Conservation (phyloP, 192 early-diverging fungal species). For the Phlyctochytrium bullatum region DNA sequence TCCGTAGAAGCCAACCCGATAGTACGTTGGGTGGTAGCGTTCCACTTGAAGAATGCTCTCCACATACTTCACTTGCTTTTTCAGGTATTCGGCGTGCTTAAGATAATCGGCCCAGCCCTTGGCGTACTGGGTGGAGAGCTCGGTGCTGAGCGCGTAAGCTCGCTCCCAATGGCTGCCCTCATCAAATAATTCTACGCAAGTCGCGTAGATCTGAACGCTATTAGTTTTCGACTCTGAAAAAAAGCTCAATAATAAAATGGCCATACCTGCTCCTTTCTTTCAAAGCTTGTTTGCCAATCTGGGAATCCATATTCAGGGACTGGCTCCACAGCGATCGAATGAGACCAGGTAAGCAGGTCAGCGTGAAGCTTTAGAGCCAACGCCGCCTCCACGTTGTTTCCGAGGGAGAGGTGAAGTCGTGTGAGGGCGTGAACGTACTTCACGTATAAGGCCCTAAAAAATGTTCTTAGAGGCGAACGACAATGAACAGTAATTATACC, state of each 20-base stretch:
- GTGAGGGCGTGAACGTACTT: constrained; percentile 67
- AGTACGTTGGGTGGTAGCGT: constrained; percentile 53
- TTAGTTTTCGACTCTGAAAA: background rate
- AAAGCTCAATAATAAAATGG: no score
- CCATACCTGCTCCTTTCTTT: constrained; percentile 59
- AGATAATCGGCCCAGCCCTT: constrained; percentile 48
- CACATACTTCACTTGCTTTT: constrained; percentile 52
- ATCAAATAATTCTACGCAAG: constrained; percentile 62
- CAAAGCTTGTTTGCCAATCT: constrained; percentile 47
- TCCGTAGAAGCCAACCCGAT: constrained; percentile 74
- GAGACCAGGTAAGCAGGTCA: constrained; percentile 64
- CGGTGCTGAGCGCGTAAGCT: constrained; percentile 62
- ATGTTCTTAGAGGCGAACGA: constrained; percentile 11
- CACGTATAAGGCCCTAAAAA: constrained; percentile 51
- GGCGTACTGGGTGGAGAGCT: constrained; percentile 62
- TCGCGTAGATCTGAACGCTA: constrained; percentile 42
- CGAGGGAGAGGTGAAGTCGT: constrained; percentile 50
- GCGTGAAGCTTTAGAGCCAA: constrained; percentile 66
- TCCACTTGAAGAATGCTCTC: constrained; percentile 44
- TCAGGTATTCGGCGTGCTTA: constrained; percentile 52
- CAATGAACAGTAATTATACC: constrained; percentile 5
- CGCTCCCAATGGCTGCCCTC: constrained; percentile 69
- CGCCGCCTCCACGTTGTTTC: constrained; percentile 66
- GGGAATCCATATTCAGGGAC: constrained; percentile 54
- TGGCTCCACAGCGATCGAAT: constrained; percentile 41